Evolutionary conservation across 768 basidiomycete species (phyloP), one percentile per base, ranked within the genome.

Genomic region (Clathrus columnatus): DNA sequence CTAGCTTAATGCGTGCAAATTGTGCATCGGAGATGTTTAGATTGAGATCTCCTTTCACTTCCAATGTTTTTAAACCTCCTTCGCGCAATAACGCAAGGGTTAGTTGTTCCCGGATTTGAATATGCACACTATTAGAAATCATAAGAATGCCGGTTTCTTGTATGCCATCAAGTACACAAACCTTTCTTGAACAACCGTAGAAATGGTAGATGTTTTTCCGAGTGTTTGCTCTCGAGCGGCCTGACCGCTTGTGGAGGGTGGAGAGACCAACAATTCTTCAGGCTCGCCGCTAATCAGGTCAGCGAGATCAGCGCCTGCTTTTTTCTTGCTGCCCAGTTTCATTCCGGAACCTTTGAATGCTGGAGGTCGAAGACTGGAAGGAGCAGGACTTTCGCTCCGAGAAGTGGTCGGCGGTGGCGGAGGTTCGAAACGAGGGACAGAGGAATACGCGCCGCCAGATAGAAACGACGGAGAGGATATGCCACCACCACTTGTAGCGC

Each of bases 41-140:
- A 68, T 93, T 92, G 82, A 97, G 88, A 65, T 96, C 92, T 32
- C 93, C 96, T 64, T 90, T 90, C 62, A 98, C 78, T 60, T 97
- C 91, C 73, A 98, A 83, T 0, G 85, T 81, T 65, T 90, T 81
- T 24, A 96, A 72, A 41, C 95, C 95, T 28, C 96, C 94, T 67
- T 97, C 93, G 41, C 91, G 87, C 45, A 90, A 76, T 26, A 98
- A 75, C 1, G 85, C 82, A 23, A 91, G 76, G 4, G 85, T 85
- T 48, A 98, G 71, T 51, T 79, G 79, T 66, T 99, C 95, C 61
- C 87, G 87, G 67, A 94, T 82, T 50, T 78, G 75, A 60, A 95
- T 74, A 67, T 99, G 93, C 16, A 98, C 80, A 62, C 94, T 96
- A 62, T 14, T 5, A 36, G n/a, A 14, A n/a, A 36, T 2, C 51